phyloP scores from a whole-genome alignment of 2,329 filamentous ascomycete species.

The Sporothrix variecibatus region DNA sequence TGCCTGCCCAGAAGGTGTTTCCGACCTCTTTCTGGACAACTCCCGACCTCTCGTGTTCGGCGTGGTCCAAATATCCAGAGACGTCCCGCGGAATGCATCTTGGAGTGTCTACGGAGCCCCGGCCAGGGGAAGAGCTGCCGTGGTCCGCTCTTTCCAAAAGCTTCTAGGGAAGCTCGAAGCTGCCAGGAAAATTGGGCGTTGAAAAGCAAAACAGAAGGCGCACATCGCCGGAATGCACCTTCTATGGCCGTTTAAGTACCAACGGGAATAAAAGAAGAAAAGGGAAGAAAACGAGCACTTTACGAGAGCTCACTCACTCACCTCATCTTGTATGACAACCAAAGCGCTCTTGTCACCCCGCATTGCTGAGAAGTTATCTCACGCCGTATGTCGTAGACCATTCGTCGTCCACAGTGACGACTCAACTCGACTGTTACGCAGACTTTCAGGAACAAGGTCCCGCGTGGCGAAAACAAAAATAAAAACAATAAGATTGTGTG shows the following conservation, averaged over 20 bases:
- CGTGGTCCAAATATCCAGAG: background rate
- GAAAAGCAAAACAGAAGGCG: background rate
- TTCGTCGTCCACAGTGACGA: background rate
- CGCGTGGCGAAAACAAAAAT: background rate
- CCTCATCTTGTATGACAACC: background rate
- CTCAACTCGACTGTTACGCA: background rate
- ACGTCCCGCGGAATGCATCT: background rate
- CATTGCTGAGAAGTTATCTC: background rate
- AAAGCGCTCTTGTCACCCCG: background rate
- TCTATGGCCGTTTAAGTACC: background rate
- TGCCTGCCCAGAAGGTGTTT: background rate
- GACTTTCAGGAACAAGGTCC: background rate
- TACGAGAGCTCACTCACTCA: background rate
- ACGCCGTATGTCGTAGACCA: background rate
- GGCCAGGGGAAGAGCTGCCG: background rate
- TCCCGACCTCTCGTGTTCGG: background rate
- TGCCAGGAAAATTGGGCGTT: background rate
- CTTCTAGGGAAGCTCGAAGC: background rate
- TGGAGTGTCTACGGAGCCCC: background rate
- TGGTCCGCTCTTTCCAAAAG: background rate
- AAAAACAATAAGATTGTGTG: constrained; percentile 7
- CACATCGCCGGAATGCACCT: constrained; percentile 5
- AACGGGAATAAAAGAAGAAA: background rate
- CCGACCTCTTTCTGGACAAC: background rate
- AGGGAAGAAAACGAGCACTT: background rate